Conservation (phyloP, 1,284 basidiomycete species). For the Marasmius sp. region DNA sequence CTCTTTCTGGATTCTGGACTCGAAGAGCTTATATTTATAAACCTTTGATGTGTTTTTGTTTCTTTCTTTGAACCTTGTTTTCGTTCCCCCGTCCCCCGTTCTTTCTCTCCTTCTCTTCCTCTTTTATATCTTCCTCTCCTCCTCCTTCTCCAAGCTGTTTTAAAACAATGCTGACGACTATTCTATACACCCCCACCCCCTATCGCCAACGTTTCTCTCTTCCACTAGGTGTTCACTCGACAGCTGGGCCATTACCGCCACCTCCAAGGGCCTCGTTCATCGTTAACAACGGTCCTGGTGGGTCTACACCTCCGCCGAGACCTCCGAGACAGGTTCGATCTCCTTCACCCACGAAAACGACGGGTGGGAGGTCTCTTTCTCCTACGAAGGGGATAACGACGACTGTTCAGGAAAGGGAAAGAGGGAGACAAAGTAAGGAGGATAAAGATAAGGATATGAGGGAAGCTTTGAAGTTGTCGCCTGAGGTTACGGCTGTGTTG, state of each 20-base stretch:
- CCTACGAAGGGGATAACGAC: neutral
- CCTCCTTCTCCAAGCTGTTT: neutral
- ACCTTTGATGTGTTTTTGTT: too few relatives aligned
- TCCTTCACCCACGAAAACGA: constrained; percentile 36
- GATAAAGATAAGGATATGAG: constrained; percentile 48
- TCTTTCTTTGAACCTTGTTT: too few relatives aligned
- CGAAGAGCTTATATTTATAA: too few relatives aligned
- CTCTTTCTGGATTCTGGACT: too few relatives aligned
- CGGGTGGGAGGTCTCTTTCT: neutral
- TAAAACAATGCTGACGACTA: neutral
- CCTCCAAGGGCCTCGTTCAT: constrained; percentile 58
- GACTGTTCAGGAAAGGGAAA: neutral
- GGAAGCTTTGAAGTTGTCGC: constrained; percentile 55
- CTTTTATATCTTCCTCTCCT: neutral
- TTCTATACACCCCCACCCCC: neutral
- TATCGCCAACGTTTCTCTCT: constrained; percentile 1
- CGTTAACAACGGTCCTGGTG: constrained; percentile 31
- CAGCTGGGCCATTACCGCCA: constrained; percentile 68
- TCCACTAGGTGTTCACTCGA: constrained; percentile 57
- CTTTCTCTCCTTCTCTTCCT: too few relatives aligned
- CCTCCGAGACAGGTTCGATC: constrained; percentile 59
- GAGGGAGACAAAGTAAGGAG: neutral
- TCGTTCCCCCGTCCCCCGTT: too few relatives aligned
- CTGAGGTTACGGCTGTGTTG: constrained; percentile 50
- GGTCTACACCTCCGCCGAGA: constrained; percentile 56